phyloP scores from a whole-genome alignment of 495 filamentous ascomycete species.

The Penicilliopsis zonata region DNA sequence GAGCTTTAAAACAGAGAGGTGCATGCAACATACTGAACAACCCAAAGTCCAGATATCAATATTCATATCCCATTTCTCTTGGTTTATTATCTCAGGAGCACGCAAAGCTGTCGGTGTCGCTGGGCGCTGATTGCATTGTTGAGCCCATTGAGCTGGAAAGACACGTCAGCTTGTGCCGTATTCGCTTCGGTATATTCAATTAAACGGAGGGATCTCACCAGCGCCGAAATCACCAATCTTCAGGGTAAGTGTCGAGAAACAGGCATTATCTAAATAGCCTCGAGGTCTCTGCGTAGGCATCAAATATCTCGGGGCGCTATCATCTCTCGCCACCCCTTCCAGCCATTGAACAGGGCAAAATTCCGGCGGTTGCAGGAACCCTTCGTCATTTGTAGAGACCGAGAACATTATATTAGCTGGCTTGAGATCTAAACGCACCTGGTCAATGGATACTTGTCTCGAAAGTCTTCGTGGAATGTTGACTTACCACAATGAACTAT shows the following conservation, averaged over 20 bases:
- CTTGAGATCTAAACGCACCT: slow-evolving; percentile 11
- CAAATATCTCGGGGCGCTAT: not conserved
- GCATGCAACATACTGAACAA: slow-evolving; percentile 17
- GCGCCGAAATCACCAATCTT: slow-evolving; percentile 20
- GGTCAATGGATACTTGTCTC: slow-evolving; percentile 1
- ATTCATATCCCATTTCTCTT: slow-evolving; percentile 7
- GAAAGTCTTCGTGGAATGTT: not conserved
- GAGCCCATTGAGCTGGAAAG: no score
- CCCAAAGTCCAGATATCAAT: slow-evolving; percentile 21
- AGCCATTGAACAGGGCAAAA: slow-evolving; percentile 1
- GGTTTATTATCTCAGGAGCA: slow-evolving; percentile 17
- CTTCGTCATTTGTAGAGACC: slow-evolving; percentile 3
- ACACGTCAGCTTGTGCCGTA: slow-evolving; percentile 4
- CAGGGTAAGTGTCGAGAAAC: not conserved
- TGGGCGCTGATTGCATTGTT: not conserved
- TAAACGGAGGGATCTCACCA: slow-evolving; percentile 10
- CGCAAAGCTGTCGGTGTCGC: slow-evolving; percentile 15
- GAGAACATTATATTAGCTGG: slow-evolving; percentile 15
- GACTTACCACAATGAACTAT: slow-evolving; percentile 12
- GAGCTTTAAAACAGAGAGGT: no score
- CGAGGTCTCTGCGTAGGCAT: not conserved
- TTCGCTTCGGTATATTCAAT: not conserved
- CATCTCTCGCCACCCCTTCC: not conserved
- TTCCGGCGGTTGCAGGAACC: not conserved
- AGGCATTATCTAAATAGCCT: not conserved